A percentile compares a stretch with the other conserved stretches of the same genome.
phyloP scores from a whole-genome alignment of 805 yeast genomes.

The Komagataella ulmi region DNA sequence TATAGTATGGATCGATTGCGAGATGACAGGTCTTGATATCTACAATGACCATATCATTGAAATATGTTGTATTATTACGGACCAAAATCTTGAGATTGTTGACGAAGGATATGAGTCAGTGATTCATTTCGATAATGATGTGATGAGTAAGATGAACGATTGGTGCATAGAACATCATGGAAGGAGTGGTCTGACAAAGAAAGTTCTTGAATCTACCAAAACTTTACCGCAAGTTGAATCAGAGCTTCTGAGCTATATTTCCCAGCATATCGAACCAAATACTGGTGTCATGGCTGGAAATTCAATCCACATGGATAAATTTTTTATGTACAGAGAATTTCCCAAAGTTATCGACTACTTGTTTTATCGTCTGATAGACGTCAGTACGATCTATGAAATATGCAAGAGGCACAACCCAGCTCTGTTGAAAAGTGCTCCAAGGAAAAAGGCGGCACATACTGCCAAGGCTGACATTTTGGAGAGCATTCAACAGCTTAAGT shows the following conservation, averaged over 20 bases:
- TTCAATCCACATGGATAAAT: slow-evolving; percentile 81
- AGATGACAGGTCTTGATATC: slow-evolving; percentile 93
- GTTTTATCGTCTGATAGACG: slow-evolving; percentile 78
- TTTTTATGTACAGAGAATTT: slow-evolving; percentile 73
- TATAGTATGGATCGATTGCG: slow-evolving; percentile 94
- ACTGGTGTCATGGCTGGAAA: slow-evolving; percentile 82
- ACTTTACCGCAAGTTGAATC: slow-evolving; percentile 47
- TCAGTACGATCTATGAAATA: slow-evolving; percentile 73
- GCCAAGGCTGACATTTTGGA: slow-evolving; percentile 84
- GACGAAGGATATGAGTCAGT: slow-evolving; percentile 76
- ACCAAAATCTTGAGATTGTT: slow-evolving; percentile 58
- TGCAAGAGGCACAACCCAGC: slow-evolving; percentile 65
- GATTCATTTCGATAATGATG: slow-evolving; percentile 48
- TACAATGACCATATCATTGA: slow-evolving; percentile 77
- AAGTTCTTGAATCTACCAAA: slow-evolving; percentile 42
- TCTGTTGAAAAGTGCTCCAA: slow-evolving; percentile 42
- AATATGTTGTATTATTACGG: slow-evolving; percentile 83
- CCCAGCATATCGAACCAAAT: slow-evolving; percentile 36
- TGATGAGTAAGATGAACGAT: slow-evolving; percentile 63
- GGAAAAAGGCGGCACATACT: slow-evolving; percentile 64
- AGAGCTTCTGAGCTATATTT: slow-evolving; percentile 52
- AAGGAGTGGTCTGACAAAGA: slow-evolving; percentile 59
- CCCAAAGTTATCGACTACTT: slow-evolving; percentile 54
- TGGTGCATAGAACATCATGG: slow-evolving; percentile 88
- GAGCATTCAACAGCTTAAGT: slow-evolving; percentile 70